Conservation (phyloP, 2,329 filamentous ascomycete species). For the Neopestalotiopsis sp. region DNA sequence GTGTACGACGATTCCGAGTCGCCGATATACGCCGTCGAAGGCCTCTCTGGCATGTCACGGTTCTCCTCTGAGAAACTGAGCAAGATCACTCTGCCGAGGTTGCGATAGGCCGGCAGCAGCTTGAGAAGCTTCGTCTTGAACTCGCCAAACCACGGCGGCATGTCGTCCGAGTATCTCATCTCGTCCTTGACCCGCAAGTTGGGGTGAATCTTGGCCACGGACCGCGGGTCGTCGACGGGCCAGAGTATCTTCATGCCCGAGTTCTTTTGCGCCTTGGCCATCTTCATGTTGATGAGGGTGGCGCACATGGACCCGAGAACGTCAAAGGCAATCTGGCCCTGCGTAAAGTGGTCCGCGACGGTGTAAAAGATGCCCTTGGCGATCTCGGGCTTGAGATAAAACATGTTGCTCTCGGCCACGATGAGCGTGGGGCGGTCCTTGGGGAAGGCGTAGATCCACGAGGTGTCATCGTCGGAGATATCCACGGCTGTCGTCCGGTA, state of each 20-base stretch:
- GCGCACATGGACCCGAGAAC: slow-evolving; percentile 16
- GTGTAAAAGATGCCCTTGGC: slow-evolving; percentile 23
- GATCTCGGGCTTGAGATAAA: slow-evolving; percentile 28
- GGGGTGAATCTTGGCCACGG: slow-evolving; percentile 13
- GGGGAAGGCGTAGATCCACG: slow-evolving; percentile 30
- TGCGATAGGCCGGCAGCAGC: slow-evolving; percentile 14
- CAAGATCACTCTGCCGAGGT: slow-evolving; percentile 15
- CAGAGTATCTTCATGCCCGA: slow-evolving; percentile 15
- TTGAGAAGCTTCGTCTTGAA: slow-evolving; percentile 16
- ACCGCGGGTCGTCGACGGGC: slow-evolving; percentile 17
- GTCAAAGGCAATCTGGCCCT: slow-evolving; percentile 25
- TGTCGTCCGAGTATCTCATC: slow-evolving; percentile 16
- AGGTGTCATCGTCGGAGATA: slow-evolving; percentile 22
- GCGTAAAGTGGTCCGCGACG: slow-evolving; percentile 24
- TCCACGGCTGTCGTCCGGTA: slow-evolving; percentile 28
- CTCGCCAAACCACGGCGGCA: slow-evolving; percentile 18
- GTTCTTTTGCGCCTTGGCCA: slow-evolving; percentile 8
- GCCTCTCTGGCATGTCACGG: background rate
- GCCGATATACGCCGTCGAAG: background rate
- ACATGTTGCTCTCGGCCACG: slow-evolving; percentile 32
- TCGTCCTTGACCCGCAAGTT: slow-evolving; percentile 13
- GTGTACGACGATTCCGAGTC: slow-evolving; percentile 8
- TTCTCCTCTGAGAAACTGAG: background rate
- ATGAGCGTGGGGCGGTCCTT: slow-evolving; percentile 31
- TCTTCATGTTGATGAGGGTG: slow-evolving; percentile 14